Evolutionary conservation across 2,329 filamentous ascomycete species (phyloP).

Genomic region (Neofusicoccum kwambonambiense): DNA sequence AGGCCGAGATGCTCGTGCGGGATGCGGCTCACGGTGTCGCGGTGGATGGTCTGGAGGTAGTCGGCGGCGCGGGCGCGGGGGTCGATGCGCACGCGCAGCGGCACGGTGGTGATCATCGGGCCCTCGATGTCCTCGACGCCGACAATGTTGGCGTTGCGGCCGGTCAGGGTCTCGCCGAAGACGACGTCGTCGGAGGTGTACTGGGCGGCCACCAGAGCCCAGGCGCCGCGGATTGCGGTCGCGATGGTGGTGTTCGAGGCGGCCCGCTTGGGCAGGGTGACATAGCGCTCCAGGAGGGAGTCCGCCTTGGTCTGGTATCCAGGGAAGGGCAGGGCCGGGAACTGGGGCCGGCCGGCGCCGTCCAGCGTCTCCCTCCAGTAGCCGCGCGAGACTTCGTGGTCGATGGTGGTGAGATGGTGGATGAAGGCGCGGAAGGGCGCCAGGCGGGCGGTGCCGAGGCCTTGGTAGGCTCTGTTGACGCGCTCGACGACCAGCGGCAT

Average conservation of each 20-base stretch:
- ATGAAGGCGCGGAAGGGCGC: too few species aligned
- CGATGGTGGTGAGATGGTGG: slow-evolving; percentile 32
- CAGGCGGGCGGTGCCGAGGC: slow-evolving; percentile 18
- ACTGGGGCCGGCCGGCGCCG: slow-evolving; percentile 40
- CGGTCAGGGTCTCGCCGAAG: slow-evolving; percentile 36
- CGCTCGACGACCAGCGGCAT: not conserved
- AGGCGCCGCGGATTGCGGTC: slow-evolving; percentile 31
- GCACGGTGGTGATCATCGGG: slow-evolving; percentile 41
- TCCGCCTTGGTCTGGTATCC: too few species aligned
- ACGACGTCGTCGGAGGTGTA: slow-evolving; percentile 33
- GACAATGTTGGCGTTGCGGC: slow-evolving; percentile 33
- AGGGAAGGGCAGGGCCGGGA: slow-evolving; percentile 26
- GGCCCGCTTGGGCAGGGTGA: slow-evolving; percentile 29
- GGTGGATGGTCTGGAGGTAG: slow-evolving; percentile 58
- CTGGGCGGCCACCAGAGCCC: slow-evolving; percentile 29
- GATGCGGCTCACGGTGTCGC: slow-evolving; percentile 52
- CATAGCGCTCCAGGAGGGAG: slow-evolving; percentile 25
- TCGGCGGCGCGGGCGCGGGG: slow-evolving; percentile 44
- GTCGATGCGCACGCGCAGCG: slow-evolving; percentile 35
- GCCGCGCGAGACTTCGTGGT: slow-evolving; percentile 26
- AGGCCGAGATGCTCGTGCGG: slow-evolving; percentile 40
- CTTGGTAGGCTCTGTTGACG: not conserved
- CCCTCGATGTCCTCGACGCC: slow-evolving; percentile 38
- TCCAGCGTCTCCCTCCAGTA: not conserved
- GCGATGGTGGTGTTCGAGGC: slow-evolving; percentile 23